phyloP scores from a whole-genome alignment of 2,329 filamentous ascomycete genomes.

The Polytolypa hystricis region DNA sequence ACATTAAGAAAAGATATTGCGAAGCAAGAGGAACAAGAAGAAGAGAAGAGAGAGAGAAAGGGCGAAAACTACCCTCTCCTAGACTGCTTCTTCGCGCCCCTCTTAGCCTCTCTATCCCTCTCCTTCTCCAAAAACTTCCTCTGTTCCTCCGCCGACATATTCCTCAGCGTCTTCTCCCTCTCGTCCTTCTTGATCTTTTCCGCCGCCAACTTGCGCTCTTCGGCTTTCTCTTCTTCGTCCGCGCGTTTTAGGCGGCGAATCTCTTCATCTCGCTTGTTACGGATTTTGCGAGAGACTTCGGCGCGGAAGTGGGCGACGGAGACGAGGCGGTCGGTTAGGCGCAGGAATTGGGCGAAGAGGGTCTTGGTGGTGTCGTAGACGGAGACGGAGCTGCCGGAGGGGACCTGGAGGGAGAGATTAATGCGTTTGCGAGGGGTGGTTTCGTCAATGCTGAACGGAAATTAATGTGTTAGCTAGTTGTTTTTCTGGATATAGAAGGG shows the following conservation, averaged over 20 bases:
- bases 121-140: slow-evolving; percentile 77
- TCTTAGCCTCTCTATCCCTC: slow-evolving; percentile 59
- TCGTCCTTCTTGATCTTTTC: slow-evolving; percentile 73
- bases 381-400: slow-evolving; percentile 41
- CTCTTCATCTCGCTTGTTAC: slow-evolving; percentile 66
- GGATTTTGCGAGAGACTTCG: slow-evolving; percentile 79
- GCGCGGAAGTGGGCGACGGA: slow-evolving; percentile 72
- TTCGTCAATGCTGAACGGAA: slow-evolving; percentile 61
- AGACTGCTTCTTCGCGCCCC: slow-evolving; percentile 52
- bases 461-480: slow-evolving; percentile 4
- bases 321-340: slow-evolving; percentile 73
- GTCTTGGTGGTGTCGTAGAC: slow-evolving; percentile 52
- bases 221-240: slow-evolving; percentile 59
- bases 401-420: slow-evolving; percentile 60
- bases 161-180: slow-evolving; percentile 69
- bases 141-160: slow-evolving; percentile 69
- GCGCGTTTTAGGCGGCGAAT: slow-evolving; percentile 67
- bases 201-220: slow-evolving; percentile 43
- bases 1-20: no score
- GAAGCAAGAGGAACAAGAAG: no score
- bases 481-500: slow-evolving; percentile 5
- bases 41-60: no score
- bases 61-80: slow-evolving; percentile 41
- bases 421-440: slow-evolving; percentile 76
- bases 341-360: slow-evolving; percentile 63